Base-by-base conservation (phyloP, 495 filamentous ascomycete species). In the Rostrohypoxylon terebratum region DNA sequence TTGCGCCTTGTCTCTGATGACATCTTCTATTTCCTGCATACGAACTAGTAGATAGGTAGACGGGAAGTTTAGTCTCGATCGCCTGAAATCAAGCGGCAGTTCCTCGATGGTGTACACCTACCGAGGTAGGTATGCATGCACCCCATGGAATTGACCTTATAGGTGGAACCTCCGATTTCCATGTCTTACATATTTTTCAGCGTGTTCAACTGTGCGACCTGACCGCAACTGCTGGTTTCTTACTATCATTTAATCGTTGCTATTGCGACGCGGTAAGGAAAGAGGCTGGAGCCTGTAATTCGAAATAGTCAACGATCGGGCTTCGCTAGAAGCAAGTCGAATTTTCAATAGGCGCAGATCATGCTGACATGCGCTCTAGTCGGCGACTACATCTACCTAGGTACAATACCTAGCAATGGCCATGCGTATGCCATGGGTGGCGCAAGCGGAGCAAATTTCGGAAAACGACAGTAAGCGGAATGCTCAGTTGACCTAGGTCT, bases 211-310 rank as follows among this genome's bases (percentile, higher is more conserved):
- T 2, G 16, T 45, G 47, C 21, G 21, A 33, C 34, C 20, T 25
- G 16, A 53, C 51, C 20, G 9, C 16, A 53, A 6, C 18, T 21
- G 34, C 34, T 10, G 8, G 33, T n/a, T 45, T 53, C 20, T 34
- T 13, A 40, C 18, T 6, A 31, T 14, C 47, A 34, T 60, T 21
- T 40, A 45, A n/a, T 0, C 9, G 33, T 48, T 42, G 20, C 36
- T 28, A 20, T 48, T 48, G 47, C 20, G 11, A 57, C 45, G 60
- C 42, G 13, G 55, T 40, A 11, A 18, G 34, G 21, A 60, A 59
- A 70, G 54, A 60, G 68, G 60, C 55, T 61, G 61, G n/a, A 28
- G 53, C 31, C 53, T 70, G 16, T 42, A 59, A 16, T 64, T 40
- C 25, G 18, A 51, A 50, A 51, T 33, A 59, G 20, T 51, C 16